Percentiles rank a stretch among this genome's conserved stretches.
phyloP scores from a whole-genome alignment of 129 eudicot species.

The Tagetes patula region DNA sequence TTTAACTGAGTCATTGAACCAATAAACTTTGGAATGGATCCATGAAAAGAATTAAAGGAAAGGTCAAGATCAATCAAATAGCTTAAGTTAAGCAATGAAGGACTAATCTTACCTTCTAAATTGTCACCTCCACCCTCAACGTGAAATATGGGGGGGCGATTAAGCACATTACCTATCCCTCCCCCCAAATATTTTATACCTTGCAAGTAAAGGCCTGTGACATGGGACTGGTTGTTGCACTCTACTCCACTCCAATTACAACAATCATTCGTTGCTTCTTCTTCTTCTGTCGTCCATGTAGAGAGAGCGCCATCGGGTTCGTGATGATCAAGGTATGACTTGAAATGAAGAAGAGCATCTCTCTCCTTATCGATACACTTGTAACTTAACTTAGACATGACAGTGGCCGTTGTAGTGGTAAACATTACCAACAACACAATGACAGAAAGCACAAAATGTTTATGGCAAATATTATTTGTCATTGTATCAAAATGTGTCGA shows the following conservation, averaged over 20 bases:
- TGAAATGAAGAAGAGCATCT: slow-evolving; percentile 11
- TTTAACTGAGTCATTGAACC: not conserved
- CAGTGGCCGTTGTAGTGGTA: too few relatives aligned
- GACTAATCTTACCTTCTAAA: slow-evolving; percentile 2
- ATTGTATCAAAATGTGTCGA: too few relatives aligned
- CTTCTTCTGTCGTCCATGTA: not conserved
- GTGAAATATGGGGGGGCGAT: too few relatives aligned
- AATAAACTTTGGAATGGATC: not conserved
- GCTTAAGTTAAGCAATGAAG: slow-evolving; percentile 13
- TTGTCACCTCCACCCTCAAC: not conserved
- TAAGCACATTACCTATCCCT: too few relatives aligned
- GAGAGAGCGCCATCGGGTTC: not conserved
- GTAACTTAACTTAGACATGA: too few relatives aligned
- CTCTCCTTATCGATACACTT: not conserved
- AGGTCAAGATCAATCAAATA: not conserved
- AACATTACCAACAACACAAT: too few relatives aligned
- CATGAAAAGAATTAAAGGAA: not conserved
- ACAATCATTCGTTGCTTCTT: too few relatives aligned
- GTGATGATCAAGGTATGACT: not conserved
- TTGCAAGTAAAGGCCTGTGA: not conserved
- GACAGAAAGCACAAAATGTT: too few relatives aligned
- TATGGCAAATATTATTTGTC: too few relatives aligned
- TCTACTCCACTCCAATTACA: not conserved
- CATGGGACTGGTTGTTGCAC: not conserved
- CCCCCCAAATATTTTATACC: too few relatives aligned